Conservation (phyloP, 2,329 filamentous ascomycete genomes). For the Claviceps pusilla region DNA sequence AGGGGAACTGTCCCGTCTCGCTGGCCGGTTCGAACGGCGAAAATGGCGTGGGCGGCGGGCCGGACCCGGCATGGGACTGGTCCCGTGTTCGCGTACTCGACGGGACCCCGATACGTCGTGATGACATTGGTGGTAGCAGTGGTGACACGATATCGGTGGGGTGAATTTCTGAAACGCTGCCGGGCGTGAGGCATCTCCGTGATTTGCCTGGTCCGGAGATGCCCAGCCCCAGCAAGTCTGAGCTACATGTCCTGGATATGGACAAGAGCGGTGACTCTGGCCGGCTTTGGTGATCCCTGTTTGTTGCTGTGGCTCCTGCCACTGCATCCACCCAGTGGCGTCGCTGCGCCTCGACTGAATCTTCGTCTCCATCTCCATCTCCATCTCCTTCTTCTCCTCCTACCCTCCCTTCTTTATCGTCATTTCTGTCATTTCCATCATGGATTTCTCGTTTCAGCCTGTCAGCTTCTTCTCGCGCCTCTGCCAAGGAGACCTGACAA, state of each 20-base stretch:
- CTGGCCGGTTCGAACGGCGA: constrained; percentile 29
- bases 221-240: constrained; percentile 30
- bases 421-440: constrained; percentile 5
- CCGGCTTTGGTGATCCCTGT: constrained; percentile 30
- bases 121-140: constrained; percentile 4
- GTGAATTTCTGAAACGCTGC: constrained; percentile 30
- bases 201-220: constrained; percentile 25
- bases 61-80: constrained; percentile 22
- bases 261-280: constrained; percentile 41
- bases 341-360: constrained; percentile 25
- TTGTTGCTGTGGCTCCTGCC: constrained; percentile 22
- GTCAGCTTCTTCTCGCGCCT: constrained; percentile 35
- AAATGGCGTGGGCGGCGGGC: constrained; percentile 26
- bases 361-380: constrained; percentile 5
- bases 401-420: not conserved
- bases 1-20: constrained; percentile 20
- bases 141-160: constrained; percentile 24
- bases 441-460: constrained; percentile 25
- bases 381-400: not conserved
- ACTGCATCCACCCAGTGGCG: constrained; percentile 23
- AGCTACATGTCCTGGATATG: constrained; percentile 36
- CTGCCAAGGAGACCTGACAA: constrained; percentile 47
- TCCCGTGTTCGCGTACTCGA: constrained; percentile 27
- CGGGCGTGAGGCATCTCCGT: constrained; percentile 25
- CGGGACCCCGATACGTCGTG: constrained; percentile 36